phyloP scores from a whole-genome alignment of 331 rosid genomes.

The Cydonia oblonga region DNA sequence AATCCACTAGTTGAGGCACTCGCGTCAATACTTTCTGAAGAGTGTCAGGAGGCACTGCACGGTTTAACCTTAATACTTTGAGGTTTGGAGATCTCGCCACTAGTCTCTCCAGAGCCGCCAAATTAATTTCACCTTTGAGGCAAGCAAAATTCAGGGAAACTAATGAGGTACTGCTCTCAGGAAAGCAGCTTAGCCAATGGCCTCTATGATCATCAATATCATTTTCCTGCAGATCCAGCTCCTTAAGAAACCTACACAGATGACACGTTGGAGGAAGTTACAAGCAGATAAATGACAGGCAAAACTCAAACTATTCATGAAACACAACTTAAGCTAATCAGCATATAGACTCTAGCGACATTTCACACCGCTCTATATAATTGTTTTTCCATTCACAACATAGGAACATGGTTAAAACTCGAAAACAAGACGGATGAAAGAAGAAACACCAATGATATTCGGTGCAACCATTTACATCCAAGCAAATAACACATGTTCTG shows the following conservation, averaged over 20 bases:
- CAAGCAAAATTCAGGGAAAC: conserved; percentile 86
- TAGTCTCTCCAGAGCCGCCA: conserved; percentile 72
- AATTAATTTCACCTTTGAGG: conserved; percentile 70
- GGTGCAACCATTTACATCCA: background rate
- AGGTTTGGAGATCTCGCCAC: conserved; percentile 85
- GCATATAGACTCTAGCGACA: background rate
- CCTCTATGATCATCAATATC: conserved; percentile 74
- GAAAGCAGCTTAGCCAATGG: conserved; percentile 89
- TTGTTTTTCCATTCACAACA: background rate
- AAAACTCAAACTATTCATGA: background rate
- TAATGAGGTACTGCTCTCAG: conserved; percentile 71
- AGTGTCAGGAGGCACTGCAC: conserved; percentile 51
- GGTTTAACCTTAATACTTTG: conserved; percentile 62
- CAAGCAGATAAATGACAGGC: background rate
- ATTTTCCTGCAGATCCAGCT: conserved; percentile 92
- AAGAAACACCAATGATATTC: background rate
- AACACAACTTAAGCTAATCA: background rate
- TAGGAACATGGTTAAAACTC: background rate
- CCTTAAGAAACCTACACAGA: conserved; percentile 55
- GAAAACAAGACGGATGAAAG: background rate
- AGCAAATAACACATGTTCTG: background rate
- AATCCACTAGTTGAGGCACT: conserved; percentile 69
- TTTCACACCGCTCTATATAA: background rate
- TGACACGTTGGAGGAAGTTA: background rate
- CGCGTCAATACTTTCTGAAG: conserved; percentile 46